Evolutionary conservation across 2,329 filamentous ascomycete genomes (phyloP), one percentile per base, ranked within the genome.

Genomic region (Fusarium graminum): DNA sequence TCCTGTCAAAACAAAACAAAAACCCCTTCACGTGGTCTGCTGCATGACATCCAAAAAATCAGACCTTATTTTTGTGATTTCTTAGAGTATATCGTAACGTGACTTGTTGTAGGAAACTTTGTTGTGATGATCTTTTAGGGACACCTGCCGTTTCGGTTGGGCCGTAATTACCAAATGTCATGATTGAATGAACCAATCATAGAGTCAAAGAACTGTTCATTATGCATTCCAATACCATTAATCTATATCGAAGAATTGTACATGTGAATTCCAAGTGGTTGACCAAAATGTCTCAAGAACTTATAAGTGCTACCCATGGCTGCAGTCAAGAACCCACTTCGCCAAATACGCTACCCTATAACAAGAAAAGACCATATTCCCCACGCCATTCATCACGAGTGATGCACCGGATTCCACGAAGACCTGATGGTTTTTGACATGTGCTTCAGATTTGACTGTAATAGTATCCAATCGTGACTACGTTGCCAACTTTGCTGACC

Each of bases 401-500:
- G 43, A 26, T 41, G 53, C 28, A 26, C 22, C 12, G 22, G 34
- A 38, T 34, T 30, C 45, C 45, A 57, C 30, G 9, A 28, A 14
- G 12, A 9, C n/a, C 16, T 38, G 7, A 16, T 12, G 14, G 32
- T 19, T n/a, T 30, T 28, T 38, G 22, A 22, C 4, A 22, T 36
- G 29, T 9, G n/a, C 13, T 34, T 25, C 28, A 49, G 25, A 25
- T 16, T n/a, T 16, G 16, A n/a, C 17, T 30, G 43, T 45, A 39
- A 47, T 26, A 40, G 25, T 32, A 38, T 44, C 45, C 52, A 49
- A 43, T 13, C 14, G 19, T 42, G 12, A 17, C 44, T n/a, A 6
- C 19, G 25, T 11, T 54, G 38, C 67, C 58, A 70, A 30, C 41
- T 34, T 43, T 34, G 22, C 6, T 62, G 52, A 12, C 63, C 67